These are phyloP conservation scores for Backusella parvicylindrica DNA, from an alignment of 192 early-diverging fungal genomes.

Conservation along the genomic window DNA sequence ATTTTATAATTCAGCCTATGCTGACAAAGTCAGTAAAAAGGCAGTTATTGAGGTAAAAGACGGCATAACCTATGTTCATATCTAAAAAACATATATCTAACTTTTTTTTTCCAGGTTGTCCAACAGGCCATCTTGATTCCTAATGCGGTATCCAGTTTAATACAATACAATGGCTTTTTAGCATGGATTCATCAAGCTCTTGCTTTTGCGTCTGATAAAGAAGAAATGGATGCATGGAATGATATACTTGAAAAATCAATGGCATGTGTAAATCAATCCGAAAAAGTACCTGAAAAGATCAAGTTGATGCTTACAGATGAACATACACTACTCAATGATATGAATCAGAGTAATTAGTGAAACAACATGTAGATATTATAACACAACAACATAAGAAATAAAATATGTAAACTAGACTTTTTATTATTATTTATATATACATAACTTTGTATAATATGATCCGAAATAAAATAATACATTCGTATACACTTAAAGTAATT, in stretches of 20 bases:
- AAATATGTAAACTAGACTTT: background rate
- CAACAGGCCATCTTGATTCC: constrained; percentile 20
- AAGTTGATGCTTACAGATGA: constrained; percentile 6
- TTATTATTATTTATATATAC: background rate
- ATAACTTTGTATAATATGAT: too few relatives aligned
- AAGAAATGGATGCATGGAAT: constrained; percentile 4
- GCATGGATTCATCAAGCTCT: constrained; percentile 27
- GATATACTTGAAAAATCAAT: background rate
- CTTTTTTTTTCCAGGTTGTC: constrained; percentile 10
- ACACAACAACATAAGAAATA: background rate
- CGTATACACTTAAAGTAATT: constrained; percentile 47
- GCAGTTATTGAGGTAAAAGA: constrained; percentile 50
- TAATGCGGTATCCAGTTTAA: background rate
- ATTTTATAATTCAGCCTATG: constrained; percentile 66
- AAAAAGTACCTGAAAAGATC: constrained; percentile 9
- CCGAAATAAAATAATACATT: too few relatives aligned
- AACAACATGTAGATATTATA: background rate
- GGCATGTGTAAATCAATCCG: background rate
- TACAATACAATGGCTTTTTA: constrained; percentile 18
- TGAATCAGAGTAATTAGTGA: background rate
- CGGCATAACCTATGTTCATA: too few relatives aligned
- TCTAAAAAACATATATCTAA: too few relatives aligned
- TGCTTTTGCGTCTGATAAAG: background rate
- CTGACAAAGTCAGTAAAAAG: constrained; percentile 52
- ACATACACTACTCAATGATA: background rate